phyloP scores from a whole-genome alignment of 345 rosid genomes.

The Eucalyptus curtisii region DNA sequence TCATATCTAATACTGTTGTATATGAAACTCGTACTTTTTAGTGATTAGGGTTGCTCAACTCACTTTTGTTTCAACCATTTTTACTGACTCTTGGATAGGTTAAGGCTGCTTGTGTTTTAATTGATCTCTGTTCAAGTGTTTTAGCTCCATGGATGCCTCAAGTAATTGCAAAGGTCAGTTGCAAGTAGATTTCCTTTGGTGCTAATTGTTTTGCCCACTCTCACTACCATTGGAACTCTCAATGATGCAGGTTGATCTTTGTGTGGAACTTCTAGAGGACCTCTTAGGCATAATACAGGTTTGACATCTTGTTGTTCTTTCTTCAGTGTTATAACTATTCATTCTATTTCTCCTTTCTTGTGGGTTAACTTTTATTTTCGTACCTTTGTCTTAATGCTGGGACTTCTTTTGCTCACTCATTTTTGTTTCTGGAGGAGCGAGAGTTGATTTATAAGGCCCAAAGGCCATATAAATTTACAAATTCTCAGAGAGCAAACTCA shows the following conservation, averaged over 20 bases:
- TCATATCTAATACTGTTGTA: not conserved
- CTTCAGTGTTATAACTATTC: not conserved
- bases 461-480: not conserved
- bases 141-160: slow-evolving; percentile 72
- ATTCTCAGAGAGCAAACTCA: not conserved
- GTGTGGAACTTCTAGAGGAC: slow-evolving; percentile 69
- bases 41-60: not conserved
- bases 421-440: not conserved
- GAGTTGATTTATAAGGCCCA: not conserved
- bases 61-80: not conserved
- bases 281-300: slow-evolving; percentile 74
- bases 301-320: not conserved
- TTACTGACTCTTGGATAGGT: slow-evolving; percentile 26
- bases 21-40: not conserved
- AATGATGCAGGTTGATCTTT: slow-evolving; percentile 49
- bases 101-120: slow-evolving; percentile 70
- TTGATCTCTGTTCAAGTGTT: slow-evolving; percentile 66
- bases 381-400: not conserved
- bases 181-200: not conserved
- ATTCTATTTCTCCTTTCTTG: not conserved
- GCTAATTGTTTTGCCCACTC: not conserved
- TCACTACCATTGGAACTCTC: not conserved
- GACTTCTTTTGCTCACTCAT: not conserved
- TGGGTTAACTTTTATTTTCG: not conserved
- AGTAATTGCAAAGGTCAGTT: slow-evolving; percentile 66